Evolutionary conservation across 2,329 filamentous ascomycete species (phyloP).

Genomic region (Hymenoscyphus repandus): DNA sequence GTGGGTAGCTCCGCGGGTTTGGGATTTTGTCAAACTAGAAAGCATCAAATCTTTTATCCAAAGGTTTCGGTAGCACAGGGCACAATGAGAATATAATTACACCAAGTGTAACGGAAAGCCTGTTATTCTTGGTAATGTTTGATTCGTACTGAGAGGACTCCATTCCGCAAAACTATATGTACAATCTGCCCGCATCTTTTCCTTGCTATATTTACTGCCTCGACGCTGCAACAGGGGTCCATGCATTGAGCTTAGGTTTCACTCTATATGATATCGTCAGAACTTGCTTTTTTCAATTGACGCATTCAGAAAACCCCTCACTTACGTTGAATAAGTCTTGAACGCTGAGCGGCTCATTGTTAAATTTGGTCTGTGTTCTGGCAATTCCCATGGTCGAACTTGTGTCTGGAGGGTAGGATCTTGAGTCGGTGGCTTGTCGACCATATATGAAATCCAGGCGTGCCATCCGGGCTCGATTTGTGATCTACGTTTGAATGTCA

Average conservation of each 20-base stretch:
- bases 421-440: constrained; percentile 77
- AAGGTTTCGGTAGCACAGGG: not conserved
- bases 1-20: too few species aligned
- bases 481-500: constrained; percentile 40
- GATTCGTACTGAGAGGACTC: constrained; percentile 3
- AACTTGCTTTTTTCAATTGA: constrained; percentile 1
- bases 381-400: constrained; percentile 70
- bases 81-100: not conserved
- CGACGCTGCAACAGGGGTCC: constrained; percentile 41
- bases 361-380: constrained; percentile 64
- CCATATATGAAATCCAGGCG: constrained; percentile 91
- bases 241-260: constrained; percentile 49
- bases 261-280: constrained; percentile 34
- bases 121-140: not conserved
- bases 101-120: not conserved
- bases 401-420: constrained; percentile 67
- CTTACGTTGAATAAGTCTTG: constrained; percentile 94
- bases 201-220: constrained; percentile 18
- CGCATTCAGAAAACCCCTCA: constrained; percentile 24
- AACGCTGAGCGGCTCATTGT: constrained; percentile 75
- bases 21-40: too few species aligned
- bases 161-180: constrained; percentile 22
- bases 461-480: constrained; percentile 98
- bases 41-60: too few species aligned
- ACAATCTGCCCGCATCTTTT: constrained; percentile 15